Evolutionary conservation across 2,329 filamentous ascomycete species (phyloP), one percentile per base, ranked within the genome.

Genomic region (Podosphaera xanthii): DNA sequence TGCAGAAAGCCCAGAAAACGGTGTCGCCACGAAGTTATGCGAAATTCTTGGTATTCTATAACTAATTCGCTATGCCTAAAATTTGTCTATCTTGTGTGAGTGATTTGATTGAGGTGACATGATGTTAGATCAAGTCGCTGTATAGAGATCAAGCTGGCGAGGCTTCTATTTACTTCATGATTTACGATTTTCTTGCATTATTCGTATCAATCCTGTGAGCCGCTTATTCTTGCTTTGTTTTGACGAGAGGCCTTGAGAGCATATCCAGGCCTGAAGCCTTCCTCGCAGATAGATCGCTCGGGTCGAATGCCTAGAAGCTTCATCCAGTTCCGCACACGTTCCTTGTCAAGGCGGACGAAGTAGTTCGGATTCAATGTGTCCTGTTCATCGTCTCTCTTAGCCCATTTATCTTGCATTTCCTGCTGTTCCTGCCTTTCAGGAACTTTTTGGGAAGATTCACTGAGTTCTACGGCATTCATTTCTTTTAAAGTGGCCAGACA

Each of bases 401-500:
- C 46, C 49, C 38, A 22, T 46, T 56, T 56, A 4, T 48, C 40
- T 9, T 66, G 65, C 46, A 67, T 65, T 58, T 69, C 65, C 1
- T 73, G 74, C 70, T 69, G 68, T 73, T 58, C 57, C 5, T 5
- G 12, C 36, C 54, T 22, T 33, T 53, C 46, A 31, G 3, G 12
- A 4, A 10, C n/a, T 30, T 46, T 34, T 44, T 46, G 67, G 65
- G 14, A 30, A 33, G 38, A 3, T 50, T 67, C 65, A 57, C 69
- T 63, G 55, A 38, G 66, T 83, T 75, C 70, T 81, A 84, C 74
- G 42, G 92, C 73, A 7, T 78, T 82, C 87, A 96, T 95, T 60
- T 87, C 83, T 61, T 85, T 81, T 59, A 96, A 73, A 33, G 88
- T 82, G 0, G 75, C 75, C 50, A 94, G 77, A 60, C 91, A 87